A percentile compares a stretch with the other conserved stretches of the same genome.
phyloP scores from a whole-genome alignment of 768 basidiomycete species.

The Hydnum rufescens region DNA sequence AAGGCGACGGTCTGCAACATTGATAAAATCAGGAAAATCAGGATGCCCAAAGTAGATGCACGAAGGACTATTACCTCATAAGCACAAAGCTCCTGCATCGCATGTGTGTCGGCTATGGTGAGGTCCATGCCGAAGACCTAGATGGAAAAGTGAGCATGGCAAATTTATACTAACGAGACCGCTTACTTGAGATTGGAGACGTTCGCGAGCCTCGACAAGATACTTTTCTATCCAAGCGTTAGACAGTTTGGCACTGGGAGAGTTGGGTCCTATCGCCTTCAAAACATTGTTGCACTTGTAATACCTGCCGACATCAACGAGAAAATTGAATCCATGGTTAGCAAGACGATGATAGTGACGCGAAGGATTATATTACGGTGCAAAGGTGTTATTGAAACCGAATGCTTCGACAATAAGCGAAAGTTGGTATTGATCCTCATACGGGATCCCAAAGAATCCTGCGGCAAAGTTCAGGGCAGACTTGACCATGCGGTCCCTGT shows the following conservation, averaged over 20 bases:
- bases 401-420: conserved; percentile 20
- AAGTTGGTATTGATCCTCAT: conserved; percentile 15
- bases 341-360: conserved; percentile 22
- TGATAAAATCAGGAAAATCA: not conserved
- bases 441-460: conserved; percentile 21
- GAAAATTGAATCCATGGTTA: not conserved
- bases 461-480: conserved; percentile 24
- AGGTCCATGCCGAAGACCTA: too few species aligned
- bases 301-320: conserved; percentile 26
- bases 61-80: conserved; percentile 60
- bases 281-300: conserved; percentile 30
- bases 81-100: conserved; percentile 32
- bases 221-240: too few species aligned
- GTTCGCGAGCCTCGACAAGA: too few species aligned
- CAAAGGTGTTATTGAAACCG: conserved; percentile 60
- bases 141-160: too few species aligned
- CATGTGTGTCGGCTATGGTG: conserved; percentile 44
- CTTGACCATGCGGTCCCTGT: conserved; percentile 43
- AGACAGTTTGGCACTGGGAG: too few species aligned
- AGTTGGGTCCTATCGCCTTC: conserved; percentile 47
- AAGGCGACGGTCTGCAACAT: conserved; percentile 63
- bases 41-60: not conserved
- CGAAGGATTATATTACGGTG: conserved; percentile 71
- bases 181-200: too few species aligned
- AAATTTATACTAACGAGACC: too few species aligned